These are phyloP conservation scores for Aspergillus baeticus DNA, from an alignment of 495 filamentous ascomycete species.

Conservation along the genomic window DNA sequence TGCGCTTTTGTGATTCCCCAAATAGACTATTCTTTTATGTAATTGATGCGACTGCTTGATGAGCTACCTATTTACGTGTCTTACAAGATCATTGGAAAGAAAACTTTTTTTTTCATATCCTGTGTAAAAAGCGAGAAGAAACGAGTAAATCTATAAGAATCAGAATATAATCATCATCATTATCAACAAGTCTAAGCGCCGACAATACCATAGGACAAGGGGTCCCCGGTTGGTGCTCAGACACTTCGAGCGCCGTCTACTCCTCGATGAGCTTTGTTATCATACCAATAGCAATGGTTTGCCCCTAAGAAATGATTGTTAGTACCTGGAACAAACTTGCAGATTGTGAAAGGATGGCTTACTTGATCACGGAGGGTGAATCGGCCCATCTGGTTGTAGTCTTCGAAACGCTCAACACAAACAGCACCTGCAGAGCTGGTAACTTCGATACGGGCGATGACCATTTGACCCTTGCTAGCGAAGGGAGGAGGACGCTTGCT, in stretches of 20 bases:
- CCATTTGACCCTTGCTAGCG: constrained; percentile 85
- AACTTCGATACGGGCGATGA: constrained; percentile 89
- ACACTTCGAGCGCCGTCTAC: constrained; percentile 12
- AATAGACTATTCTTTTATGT: constrained; percentile 9
- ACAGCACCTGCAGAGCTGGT: constrained; percentile 80
- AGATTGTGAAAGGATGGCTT: constrained; percentile 20
- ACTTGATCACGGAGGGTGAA: constrained; percentile 96
- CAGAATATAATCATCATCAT: constrained; percentile 37
- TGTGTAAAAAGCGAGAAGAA: constrained; percentile 19
- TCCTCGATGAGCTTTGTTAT: constrained; percentile 77
- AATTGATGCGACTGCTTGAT: constrained; percentile 5
- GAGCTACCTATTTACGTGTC: not conserved
- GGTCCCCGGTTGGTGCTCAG: not conserved
- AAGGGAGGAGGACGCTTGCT: constrained; percentile 91
- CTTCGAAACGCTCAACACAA: constrained; percentile 89
- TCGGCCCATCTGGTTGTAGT: constrained; percentile 89
- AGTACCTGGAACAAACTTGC: not conserved
- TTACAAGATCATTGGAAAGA: not conserved
- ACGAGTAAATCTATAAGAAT: constrained; percentile 23
- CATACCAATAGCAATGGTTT: constrained; percentile 97
- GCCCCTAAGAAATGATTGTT: constrained; percentile 55
- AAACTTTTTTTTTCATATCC: constrained; percentile 23
- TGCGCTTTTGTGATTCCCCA: constrained; percentile 3
- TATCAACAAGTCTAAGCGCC: constrained; percentile 27
- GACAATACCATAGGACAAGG: not conserved